Percentiles rank a stretch among this genome's conserved stretches.
These are phyloP conservation scores for Dactylorhiza incarnata DNA, from an alignment of 106 monocot genomes.

Conservation along the genomic window DNA sequence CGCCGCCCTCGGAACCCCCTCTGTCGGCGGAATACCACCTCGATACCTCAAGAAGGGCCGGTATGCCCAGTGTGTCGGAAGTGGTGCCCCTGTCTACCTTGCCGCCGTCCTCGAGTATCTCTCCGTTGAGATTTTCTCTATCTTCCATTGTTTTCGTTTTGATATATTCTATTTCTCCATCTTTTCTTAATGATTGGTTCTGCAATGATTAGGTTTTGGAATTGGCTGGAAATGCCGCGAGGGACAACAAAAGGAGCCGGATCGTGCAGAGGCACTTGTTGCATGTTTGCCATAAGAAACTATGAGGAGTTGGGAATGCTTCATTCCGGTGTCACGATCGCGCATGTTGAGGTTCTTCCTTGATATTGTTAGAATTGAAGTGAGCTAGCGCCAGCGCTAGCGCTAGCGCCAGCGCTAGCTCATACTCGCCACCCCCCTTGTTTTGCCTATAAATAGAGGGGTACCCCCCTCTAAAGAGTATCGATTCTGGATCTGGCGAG, in stretches of 20 bases:
- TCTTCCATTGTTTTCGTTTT: not conserved
- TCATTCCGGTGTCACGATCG: constrained; percentile 2
- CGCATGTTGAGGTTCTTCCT: not conserved
- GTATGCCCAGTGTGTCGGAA: constrained; percentile 46
- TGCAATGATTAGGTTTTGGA: not conserved
- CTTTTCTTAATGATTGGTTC: not conserved
- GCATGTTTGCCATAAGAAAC: constrained; percentile 2
- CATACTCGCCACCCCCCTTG: too few species aligned
- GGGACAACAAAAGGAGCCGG: too few species aligned
- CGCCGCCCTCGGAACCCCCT: too few species aligned
- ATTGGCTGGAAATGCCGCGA: constrained; percentile 6
- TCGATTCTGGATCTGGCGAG: too few species aligned
- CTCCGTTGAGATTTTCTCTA: constrained; percentile 31
- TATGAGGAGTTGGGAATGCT: constrained; percentile 2
- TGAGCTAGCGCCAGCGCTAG: too few species aligned
- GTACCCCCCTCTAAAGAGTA: too few species aligned
- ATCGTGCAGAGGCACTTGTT: too few species aligned
- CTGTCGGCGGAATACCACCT: constrained; percentile 50
- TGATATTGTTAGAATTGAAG: too few species aligned
- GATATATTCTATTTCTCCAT: not conserved
- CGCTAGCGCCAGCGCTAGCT: too few species aligned
- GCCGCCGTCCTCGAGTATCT: constrained; percentile 57
- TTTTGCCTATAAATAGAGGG: too few species aligned
- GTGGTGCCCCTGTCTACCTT: constrained; percentile 47
- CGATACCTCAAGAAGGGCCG: constrained; percentile 52